phyloP scores from a whole-genome alignment of 2,329 filamentous ascomycete species.

The Penicillium polonicum region DNA sequence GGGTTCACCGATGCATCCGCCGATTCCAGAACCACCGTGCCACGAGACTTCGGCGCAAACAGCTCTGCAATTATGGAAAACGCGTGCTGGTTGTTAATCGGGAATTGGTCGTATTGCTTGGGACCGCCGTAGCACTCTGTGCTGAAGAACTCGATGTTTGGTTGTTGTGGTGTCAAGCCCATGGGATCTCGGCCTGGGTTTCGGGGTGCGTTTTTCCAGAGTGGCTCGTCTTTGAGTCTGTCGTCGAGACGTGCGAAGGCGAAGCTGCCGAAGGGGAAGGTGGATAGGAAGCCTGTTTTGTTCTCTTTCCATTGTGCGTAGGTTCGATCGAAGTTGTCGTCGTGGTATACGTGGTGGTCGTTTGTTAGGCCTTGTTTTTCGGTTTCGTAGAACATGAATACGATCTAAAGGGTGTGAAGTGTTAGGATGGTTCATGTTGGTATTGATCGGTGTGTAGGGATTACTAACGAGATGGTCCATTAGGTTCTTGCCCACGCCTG shows the following conservation, averaged over 20 bases:
- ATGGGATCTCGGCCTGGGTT: conserved; percentile 60
- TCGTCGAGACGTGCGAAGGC: conserved; percentile 62
- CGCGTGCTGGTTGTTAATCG: conserved; percentile 53
- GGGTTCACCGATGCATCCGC: conserved; percentile 54
- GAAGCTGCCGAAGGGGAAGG: conserved; percentile 63
- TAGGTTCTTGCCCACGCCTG: conserved; percentile 55
- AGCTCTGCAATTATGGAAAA: conserved; percentile 61
- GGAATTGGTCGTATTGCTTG: conserved; percentile 57
- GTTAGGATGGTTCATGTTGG: conserved; percentile 6
- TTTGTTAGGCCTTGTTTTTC: conserved; percentile 53
- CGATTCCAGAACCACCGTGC: conserved; percentile 53
- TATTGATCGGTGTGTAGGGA: background rate
- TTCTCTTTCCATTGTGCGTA: conserved; percentile 58
- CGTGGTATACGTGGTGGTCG: conserved; percentile 58
- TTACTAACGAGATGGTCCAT: conserved; percentile 51
- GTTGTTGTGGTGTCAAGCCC: conserved; percentile 57
- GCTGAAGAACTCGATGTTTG: conserved; percentile 63
- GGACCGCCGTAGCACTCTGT: conserved; percentile 63
- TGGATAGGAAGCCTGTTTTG: conserved; percentile 58
- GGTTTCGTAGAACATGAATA: conserved; percentile 63
- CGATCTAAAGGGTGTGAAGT: conserved; percentile 38
- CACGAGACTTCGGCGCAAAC: conserved; percentile 58
- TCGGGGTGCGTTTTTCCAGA: conserved; percentile 55
- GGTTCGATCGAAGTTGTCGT: conserved; percentile 51
- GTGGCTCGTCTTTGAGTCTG: conserved; percentile 53